Base-by-base conservation (phyloP, 1,284 basidiomycete genomes). In the Blastosporella zonata region DNA sequence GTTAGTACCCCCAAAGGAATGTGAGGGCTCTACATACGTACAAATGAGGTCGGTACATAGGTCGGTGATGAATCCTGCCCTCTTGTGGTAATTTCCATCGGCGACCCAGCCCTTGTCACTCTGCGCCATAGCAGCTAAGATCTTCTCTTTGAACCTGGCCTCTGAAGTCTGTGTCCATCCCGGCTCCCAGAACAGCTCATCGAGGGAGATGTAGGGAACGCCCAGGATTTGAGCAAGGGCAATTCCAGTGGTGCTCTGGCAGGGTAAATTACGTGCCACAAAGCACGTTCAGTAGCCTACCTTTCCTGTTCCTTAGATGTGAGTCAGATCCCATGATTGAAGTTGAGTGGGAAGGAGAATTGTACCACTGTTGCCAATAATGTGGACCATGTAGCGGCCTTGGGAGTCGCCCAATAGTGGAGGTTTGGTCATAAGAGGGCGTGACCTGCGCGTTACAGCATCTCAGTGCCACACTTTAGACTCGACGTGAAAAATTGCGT, bases 41-140 rank as follows among this genome's bases (percentile, higher is more conserved):
- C 83, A 84, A 21, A 85, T 74, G 8, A 82, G 62, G 60, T 85
- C 82, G 10, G 82, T 84, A 6, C 74, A 69, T 29, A 61, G 58
- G 4, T 73, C 67, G 0, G 62, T 53, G 4, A 77, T 59, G 6
- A 77, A 49, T 1, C 52, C 52, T 2, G 67, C 71, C 68, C 59
- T 31, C 52, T 48, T 51, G 0, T 18, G 33, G 54, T 72, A 79
- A 46, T 73, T 62, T 2, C 80, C 80, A 41, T 82, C 78, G 2
- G 76, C 62, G 15, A 81, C 66, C 78, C 79, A 81, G 0, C 75
- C 75, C n/a, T 58, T 50, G 20, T 62, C 61, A 13, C 53, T 50
- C 39, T 65, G 40, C 3, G 64, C 61, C 5, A 70, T 54, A 7
- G 63, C 58, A 1, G 54, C 49, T 1, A 56, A 43, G 13, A 81